Base-by-base conservation (phyloP, 306 rosid species). In the Dicorynia guianensis region DNA sequence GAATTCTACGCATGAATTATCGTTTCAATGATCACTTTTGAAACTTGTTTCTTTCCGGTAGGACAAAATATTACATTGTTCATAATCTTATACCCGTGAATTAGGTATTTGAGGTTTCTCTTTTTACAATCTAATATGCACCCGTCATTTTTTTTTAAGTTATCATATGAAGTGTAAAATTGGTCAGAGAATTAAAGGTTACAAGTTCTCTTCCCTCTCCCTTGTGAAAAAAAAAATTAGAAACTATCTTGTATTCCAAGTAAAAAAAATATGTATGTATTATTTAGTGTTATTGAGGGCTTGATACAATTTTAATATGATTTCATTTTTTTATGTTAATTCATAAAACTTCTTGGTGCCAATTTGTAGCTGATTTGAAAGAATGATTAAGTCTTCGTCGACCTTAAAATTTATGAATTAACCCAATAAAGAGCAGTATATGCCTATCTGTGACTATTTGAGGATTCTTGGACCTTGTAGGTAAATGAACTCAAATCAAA, bases 1-100 rank as follows among this genome's bases (percentile, higher is more conserved):
- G 6, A 88, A 80, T 75, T 85, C 88, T 64, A 53, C 85, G 38
- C 80, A 83, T 75, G 91, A 88, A 25, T 93, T 89, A 70, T 83
- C 80, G 67, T 73, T 85, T 75, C 71, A 62, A 10, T 86, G 81
- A 81, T 64, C 75, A 58, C 72, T 50, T 5, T 74, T 72, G 42
- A 75, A 49, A 48, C 79, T 60, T 73, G 69, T 48, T 55, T 71
- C 25, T 49, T 39, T 74, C 34, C 36, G 8, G 8, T 63, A 74
- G 77, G 75, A 50, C 65, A 57, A 6, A 13, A 63, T 33, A 71
- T 73, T 79, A 72, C 74, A 74, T 67, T 89, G 91, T 87, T 78
- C 89, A 91, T 88, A 89, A 85, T 75, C 77, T 63, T 62, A 77
- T 80, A 77, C 61, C 43, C 80, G 76, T 78, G 67, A 72, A 74